Evolutionary conservation across 768 basidiomycete genomes (phyloP).

Genomic region (Scleroderma bovista): DNA sequence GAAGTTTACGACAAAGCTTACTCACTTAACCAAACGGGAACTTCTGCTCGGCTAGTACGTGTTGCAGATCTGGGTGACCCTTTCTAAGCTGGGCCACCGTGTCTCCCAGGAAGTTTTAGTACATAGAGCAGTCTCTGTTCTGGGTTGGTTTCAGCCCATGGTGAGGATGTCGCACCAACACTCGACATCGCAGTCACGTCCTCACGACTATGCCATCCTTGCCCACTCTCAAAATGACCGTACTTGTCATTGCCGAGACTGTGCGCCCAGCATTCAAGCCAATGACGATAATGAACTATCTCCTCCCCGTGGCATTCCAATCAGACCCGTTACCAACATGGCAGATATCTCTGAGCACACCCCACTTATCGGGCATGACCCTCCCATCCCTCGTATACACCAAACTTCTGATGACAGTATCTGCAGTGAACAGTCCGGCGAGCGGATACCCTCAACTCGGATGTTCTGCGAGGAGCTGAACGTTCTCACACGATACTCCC

Average conservation of each 20-base stretch:
- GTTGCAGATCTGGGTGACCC: too few species aligned
- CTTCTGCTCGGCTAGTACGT: too few species aligned
- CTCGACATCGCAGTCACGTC: slow-evolving; percentile 35
- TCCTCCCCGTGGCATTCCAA: background rate
- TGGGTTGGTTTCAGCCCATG: background rate
- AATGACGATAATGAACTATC: background rate
- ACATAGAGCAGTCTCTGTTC: background rate
- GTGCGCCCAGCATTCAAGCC: background rate
- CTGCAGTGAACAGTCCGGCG: too few species aligned
- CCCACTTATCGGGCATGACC: too few species aligned
- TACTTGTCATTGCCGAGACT: background rate
- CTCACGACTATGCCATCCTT: slow-evolving; percentile 58
- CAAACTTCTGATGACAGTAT: slow-evolving; percentile 24
- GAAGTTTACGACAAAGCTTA: too few species aligned
- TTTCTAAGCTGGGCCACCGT: too few species aligned
- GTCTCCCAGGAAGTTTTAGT: too few species aligned
- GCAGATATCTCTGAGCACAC: too few species aligned
- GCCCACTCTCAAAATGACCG: slow-evolving; percentile 41
- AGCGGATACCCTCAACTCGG: background rate
- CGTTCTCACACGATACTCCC: slow-evolving; percentile 34
- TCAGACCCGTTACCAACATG: background rate
- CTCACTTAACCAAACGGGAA: too few species aligned
- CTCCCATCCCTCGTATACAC: slow-evolving; percentile 50
- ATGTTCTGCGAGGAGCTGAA: slow-evolving; percentile 49
- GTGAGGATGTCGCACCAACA: background rate